Conservation (phyloP, 768 basidiomycete genomes). For the Mycena indigotica region DNA sequence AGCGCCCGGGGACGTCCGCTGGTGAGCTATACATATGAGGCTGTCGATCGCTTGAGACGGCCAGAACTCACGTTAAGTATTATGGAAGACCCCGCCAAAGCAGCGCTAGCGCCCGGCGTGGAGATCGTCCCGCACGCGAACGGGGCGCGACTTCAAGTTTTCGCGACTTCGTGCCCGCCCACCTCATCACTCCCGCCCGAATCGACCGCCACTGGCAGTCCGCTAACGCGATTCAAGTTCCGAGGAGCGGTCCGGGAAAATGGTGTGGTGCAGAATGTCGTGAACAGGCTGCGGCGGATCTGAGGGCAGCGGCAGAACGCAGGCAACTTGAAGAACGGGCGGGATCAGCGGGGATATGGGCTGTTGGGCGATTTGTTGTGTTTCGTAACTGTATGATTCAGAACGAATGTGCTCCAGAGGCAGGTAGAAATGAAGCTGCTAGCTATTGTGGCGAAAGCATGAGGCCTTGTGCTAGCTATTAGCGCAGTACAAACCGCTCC, state of each 20-base stretch:
- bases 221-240: constrained; percentile 21
- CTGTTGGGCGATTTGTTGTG: constrained; percentile 11
- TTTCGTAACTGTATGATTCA: too few relatives aligned
- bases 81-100: too few relatives aligned
- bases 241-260: constrained; percentile 35
- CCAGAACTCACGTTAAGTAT: not conserved
- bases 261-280: constrained; percentile 43
- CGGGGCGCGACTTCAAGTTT: constrained; percentile 39
- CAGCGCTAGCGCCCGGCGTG: too few relatives aligned
- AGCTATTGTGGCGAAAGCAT: too few relatives aligned
- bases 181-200: constrained; percentile 44
- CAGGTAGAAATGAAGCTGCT: too few relatives aligned
- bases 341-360: constrained; percentile 15
- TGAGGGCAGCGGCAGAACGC: too few relatives aligned
- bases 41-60: not conserved
- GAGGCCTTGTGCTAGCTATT: too few relatives aligned
- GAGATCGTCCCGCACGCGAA: constrained; percentile 5
- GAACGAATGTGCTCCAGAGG: too few relatives aligned
- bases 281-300: constrained; percentile 37
- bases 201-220: constrained; percentile 27
- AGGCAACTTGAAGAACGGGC: too few relatives aligned
- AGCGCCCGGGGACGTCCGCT: constrained; percentile 18
- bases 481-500: too few relatives aligned
- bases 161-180: constrained; percentile 48
- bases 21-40: too few relatives aligned